Percentiles rank a stretch among this genome's conserved stretches.
Evolutionary conservation across 2,329 filamentous ascomycete genomes (phyloP).

Genomic region (Aspergillus alliaceus): DNA sequence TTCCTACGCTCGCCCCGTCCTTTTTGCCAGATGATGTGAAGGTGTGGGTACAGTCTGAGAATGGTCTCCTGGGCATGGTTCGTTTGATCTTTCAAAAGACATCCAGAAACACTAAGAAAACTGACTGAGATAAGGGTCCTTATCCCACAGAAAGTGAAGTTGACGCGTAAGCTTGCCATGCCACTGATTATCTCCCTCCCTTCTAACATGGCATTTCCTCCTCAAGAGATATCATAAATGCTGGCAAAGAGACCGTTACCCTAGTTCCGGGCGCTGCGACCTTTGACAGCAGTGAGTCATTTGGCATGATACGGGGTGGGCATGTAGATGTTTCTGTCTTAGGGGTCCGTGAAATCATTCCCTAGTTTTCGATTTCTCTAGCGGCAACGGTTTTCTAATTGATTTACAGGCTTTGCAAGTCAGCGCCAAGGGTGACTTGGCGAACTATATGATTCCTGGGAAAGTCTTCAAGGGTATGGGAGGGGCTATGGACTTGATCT

Average conservation of each 20-base stretch:
- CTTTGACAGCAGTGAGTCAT: slow-evolving; percentile 79
- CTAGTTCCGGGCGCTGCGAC: slow-evolving; percentile 72
- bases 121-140: slow-evolving; percentile 51
- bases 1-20: slow-evolving; percentile 80
- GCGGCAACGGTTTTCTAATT: not conserved
- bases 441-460: slow-evolving; percentile 88
- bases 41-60: slow-evolving; percentile 85
- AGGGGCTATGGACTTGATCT: slow-evolving; percentile 72
- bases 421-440: slow-evolving; percentile 73
- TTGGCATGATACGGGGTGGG: slow-evolving; percentile 83
- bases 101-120: not conserved
- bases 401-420: slow-evolving; percentile 66
- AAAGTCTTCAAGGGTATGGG: slow-evolving; percentile 88
- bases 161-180: slow-evolving; percentile 53
- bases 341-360: slow-evolving; percentile 48
- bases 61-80: slow-evolving; percentile 75
- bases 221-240: slow-evolving; percentile 72
- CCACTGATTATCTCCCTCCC: not conserved
- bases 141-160: slow-evolving; percentile 72
- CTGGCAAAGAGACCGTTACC: slow-evolving; percentile 84
- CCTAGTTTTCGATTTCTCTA: not conserved
- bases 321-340: slow-evolving; percentile 83
- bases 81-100: not conserved
- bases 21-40: slow-evolving; percentile 68
- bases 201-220: not conserved